Evolutionary conservation across 78 protist species (phyloP), one percentile per base, ranked within the genome.

Genomic region (Ministeria vibrans): DNA sequence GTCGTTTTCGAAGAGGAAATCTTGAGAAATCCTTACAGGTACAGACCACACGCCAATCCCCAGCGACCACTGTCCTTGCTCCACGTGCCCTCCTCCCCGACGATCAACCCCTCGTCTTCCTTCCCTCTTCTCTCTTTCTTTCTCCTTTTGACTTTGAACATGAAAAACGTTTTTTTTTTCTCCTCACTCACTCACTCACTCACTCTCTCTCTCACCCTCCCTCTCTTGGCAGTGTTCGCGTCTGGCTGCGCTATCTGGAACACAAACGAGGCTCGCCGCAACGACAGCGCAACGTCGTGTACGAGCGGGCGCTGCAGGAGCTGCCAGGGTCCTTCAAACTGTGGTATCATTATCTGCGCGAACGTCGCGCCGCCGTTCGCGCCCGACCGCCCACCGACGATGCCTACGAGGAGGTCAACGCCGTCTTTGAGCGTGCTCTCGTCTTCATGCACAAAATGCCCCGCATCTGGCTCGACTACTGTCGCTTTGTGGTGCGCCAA

Each of bases 381-480:
- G 53, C 6, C 3, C 18, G 32, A 51, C 36, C 38, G 51, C 41
- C 2, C 53, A 45, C 70, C 4, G 95, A 96, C 86, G 68, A 77
- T 0, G 63, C 86, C 0, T 92, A 32, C 75, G 96, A 90, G 59
- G 39, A 36, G 2, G 84, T 86, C 30, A 91, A 91, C 82, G 64
- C 59, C 20, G 66, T 84, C 18, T 92, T 71, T 45, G 98, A 96
- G 83, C 85, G 98, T 3, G 79, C 94, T 38, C 70, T 97, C 46
- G 88, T 94, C 27, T 93, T 78, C 78, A 81, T 97, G 92, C 90
- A 91, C 82, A 93, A 96, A 97, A 98, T 98, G 99, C 99, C 99
- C 11, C 91, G 99, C 49, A 86, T 98, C 25, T 98, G 99, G 99
- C 15, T 92, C 23, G 98, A 97, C 39, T 97, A 95, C 81, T 46